Evolutionary conservation across 2,329 filamentous ascomycete species (phyloP).

Genomic region (Xylariaceae sp.): DNA sequence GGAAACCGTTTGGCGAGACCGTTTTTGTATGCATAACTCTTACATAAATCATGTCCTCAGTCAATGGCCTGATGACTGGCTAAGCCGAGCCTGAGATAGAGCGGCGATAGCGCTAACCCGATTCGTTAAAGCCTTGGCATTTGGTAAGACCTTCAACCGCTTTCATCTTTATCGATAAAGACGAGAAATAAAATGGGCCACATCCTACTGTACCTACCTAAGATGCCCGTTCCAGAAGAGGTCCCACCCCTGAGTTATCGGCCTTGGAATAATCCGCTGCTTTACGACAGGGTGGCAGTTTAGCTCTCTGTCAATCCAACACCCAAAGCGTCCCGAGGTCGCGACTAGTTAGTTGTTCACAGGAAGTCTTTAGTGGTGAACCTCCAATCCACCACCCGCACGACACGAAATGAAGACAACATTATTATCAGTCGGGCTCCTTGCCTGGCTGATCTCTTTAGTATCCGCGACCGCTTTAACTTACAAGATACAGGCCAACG

Average conservation of each 20-base stretch:
- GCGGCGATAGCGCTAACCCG: neutral
- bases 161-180: slow-evolving; percentile 7
- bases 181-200: no score
- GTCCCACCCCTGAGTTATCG: slow-evolving; percentile 7
- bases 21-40: slow-evolving; percentile 1
- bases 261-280: slow-evolving; percentile 22
- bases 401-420: slow-evolving; percentile 68
- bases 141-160: neutral
- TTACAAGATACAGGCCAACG: slow-evolving; percentile 87
- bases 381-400: slow-evolving; percentile 33
- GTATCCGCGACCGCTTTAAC: slow-evolving; percentile 90
- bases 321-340: no score
- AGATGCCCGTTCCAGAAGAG: no score
- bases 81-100: neutral
- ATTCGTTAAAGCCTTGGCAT: neutral
- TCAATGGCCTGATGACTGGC: neutral
- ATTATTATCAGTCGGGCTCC: slow-evolving; percentile 67
- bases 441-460: slow-evolving; percentile 74
- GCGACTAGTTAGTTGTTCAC: no score
- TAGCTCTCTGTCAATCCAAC: slow-evolving; percentile 3
- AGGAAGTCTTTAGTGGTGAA: slow-evolving; percentile 32
- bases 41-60: slow-evolving; percentile 1
- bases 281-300: slow-evolving; percentile 27
- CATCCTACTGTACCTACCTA: no score
- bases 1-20: no score